A percentile compares a stretch with the other conserved stretches of the same genome.
Evolutionary conservation across 1,284 basidiomycete species (phyloP).

Genomic region (Cryptococcus depauperatus): DNA sequence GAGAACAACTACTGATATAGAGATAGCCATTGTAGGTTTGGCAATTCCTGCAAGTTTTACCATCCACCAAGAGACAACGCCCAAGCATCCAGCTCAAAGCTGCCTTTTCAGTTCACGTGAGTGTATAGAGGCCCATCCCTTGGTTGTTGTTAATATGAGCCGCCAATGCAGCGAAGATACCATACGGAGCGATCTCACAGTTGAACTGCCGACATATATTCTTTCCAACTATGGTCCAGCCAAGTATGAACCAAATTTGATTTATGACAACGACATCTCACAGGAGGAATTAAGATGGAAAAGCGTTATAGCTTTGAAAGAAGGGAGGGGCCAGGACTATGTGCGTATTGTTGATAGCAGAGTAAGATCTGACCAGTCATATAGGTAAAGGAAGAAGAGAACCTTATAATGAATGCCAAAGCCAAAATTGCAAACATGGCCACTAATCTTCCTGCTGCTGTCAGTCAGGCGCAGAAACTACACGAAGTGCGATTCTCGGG

Average conservation of each 20-base stretch:
- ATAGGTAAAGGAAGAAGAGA: constrained; percentile 33
- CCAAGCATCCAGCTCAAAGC: not conserved
- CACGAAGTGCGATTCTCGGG: constrained; percentile 32
- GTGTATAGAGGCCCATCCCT: not conserved
- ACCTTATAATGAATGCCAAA: constrained; percentile 18
- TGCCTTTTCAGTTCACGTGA: not conserved
- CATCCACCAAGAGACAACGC: constrained; percentile 23
- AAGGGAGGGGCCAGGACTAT: constrained; percentile 59
- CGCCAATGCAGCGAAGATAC: constrained; percentile 24
- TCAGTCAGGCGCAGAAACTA: constrained; percentile 27
- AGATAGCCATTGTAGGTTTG: constrained; percentile 32
- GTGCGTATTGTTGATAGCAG: constrained; percentile 48
- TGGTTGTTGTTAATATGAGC: not conserved
- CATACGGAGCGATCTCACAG: constrained; percentile 28
- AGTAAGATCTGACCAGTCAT: not conserved
- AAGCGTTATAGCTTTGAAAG: constrained; percentile 55
- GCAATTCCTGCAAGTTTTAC: constrained; percentile 27
- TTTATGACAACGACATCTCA: constrained; percentile 63
- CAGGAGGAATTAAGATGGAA: constrained; percentile 71
- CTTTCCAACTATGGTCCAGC: constrained; percentile 65
- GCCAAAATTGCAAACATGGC: constrained; percentile 25
- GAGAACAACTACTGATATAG: not conserved
- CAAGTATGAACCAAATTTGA: constrained; percentile 63
- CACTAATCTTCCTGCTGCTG: constrained; percentile 18
- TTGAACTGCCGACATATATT: constrained; percentile 61